A percentile compares a stretch with the other conserved stretches of the same genome.
Evolutionary conservation across 257 asterid genomes (phyloP).

Genomic region (Nicotiana sylvestris): DNA sequence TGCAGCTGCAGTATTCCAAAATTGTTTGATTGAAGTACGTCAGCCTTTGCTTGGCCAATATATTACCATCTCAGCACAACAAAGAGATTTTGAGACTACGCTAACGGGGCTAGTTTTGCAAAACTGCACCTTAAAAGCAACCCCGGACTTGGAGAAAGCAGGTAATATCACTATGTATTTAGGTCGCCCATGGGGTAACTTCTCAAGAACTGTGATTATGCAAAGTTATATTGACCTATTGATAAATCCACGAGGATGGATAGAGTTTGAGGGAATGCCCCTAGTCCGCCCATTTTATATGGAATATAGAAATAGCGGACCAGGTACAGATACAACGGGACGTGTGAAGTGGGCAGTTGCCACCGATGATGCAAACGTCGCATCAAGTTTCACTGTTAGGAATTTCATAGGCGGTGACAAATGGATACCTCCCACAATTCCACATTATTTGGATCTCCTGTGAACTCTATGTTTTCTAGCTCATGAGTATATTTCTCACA

Average conservation of each 20-base stretch:
- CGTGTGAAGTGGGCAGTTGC: slow-evolving; percentile 6
- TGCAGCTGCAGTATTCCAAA: slow-evolving; percentile 4
- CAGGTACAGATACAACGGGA: background rate
- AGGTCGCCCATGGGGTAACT: slow-evolving; percentile 13
- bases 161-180: background rate
- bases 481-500: background rate
- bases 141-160: background rate
- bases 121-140: background rate
- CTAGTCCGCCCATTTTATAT: background rate
- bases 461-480: background rate
- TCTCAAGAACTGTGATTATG: background rate
- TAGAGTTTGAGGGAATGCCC: background rate
- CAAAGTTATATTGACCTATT: background rate
- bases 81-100: background rate
- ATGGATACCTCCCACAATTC: slow-evolving; percentile 11
- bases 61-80: slow-evolving; percentile 7
- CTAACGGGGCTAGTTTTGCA: background rate
- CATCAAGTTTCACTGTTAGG: background rate
- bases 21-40: background rate
- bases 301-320: slow-evolving; percentile 1
- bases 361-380: background rate
- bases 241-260: slow-evolving; percentile 9
- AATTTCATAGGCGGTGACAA: background rate
- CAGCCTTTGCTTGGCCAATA: background rate
- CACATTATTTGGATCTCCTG: background rate